Percentiles rank a stretch among this genome's conserved stretches.
phyloP scores from a whole-genome alignment of 768 basidiomycete species.

The Pholiota microspora region DNA sequence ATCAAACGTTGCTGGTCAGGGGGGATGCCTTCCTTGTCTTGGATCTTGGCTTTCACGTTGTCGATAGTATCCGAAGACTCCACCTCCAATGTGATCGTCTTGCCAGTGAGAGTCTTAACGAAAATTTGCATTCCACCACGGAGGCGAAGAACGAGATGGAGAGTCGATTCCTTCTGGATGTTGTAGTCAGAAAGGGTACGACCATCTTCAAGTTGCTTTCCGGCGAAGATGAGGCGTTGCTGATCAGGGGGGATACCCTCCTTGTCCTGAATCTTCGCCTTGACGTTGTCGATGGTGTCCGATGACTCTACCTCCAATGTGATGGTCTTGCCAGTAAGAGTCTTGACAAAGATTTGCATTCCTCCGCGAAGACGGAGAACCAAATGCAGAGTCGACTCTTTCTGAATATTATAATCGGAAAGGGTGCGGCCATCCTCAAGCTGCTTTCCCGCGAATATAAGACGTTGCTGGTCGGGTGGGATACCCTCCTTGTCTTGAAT shows the following conservation, averaged over 20 bases:
- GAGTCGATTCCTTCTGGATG: conserved; percentile 73
- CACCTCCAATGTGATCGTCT: conserved; percentile 16
- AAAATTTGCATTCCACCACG: conserved; percentile 17
- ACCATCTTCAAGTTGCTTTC: conserved; percentile 78
- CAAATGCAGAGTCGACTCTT: conserved; percentile 76
- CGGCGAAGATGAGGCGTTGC: conserved; percentile 78
- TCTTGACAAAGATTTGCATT: conserved; percentile 75
- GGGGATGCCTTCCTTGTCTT: conserved; percentile 14
- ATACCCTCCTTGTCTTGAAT: conserved; percentile 85
- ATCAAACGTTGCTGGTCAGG: conserved; percentile 14
- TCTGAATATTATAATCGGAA: conserved; percentile 81
- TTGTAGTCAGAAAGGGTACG: conserved; percentile 78
- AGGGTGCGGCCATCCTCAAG: conserved; percentile 92
- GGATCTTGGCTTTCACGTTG: background rate
- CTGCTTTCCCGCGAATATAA: conserved; percentile 96
- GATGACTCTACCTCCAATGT: conserved; percentile 75
- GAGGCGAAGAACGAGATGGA: conserved; percentile 44
- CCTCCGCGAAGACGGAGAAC: conserved; percentile 70
- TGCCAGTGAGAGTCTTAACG: conserved; percentile 16
- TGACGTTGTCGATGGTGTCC: conserved; percentile 76
- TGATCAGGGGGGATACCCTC: conserved; percentile 80
- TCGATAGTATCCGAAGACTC: conserved; percentile 8
- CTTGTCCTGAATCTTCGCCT: conserved; percentile 79
- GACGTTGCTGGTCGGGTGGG: too few species aligned
- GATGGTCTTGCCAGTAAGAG: conserved; percentile 73